A percentile compares a stretch with the other conserved stretches of the same genome.
These are phyloP conservation scores for Candida ascalaphidarum DNA, from an alignment of 805 yeast species.

Conservation along the genomic window DNA sequence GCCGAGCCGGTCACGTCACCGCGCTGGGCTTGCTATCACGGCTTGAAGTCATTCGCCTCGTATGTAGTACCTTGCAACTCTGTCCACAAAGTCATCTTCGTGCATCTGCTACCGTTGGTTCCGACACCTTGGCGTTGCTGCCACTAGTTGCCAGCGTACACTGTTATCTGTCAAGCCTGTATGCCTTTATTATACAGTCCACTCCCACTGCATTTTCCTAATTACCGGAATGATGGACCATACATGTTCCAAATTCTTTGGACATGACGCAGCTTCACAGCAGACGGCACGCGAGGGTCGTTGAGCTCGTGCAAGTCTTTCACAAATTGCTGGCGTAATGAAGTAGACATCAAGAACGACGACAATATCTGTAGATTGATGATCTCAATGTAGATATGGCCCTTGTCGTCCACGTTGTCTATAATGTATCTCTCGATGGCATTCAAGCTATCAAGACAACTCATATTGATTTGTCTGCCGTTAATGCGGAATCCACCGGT, in stretches of 20 bases:
- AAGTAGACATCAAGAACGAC: too few species aligned
- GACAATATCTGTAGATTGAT: conserved; percentile 9
- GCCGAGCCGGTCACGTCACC: too few species aligned
- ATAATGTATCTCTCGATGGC: conserved; percentile 40
- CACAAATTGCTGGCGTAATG: conserved; percentile 46
- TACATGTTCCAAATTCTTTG: conserved; percentile 58
- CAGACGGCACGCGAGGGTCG: conserved; percentile 24
- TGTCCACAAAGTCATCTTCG: too few species aligned
- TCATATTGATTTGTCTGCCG: conserved; percentile 25
- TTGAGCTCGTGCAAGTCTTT: conserved; percentile 57
- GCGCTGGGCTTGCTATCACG: too few species aligned
- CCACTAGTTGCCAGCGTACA: too few species aligned
- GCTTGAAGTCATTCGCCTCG: too few species aligned
- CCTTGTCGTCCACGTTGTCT: conserved; percentile 4
- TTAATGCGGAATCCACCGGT: conserved; percentile 19
- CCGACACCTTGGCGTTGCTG: too few species aligned
- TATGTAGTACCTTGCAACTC: too few species aligned
- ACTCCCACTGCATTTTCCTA: too few species aligned
- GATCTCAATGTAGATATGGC: conserved; percentile 6
- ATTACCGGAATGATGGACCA: conserved; percentile 26
- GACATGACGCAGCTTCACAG: conserved; percentile 38
- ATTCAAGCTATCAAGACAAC: conserved; percentile 39
- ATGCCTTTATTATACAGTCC: too few species aligned
- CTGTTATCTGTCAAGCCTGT: too few species aligned
- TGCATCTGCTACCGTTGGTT: too few species aligned